Conservation (phyloP, 306 rosid species). For the Cucurbita pepo region DNA sequence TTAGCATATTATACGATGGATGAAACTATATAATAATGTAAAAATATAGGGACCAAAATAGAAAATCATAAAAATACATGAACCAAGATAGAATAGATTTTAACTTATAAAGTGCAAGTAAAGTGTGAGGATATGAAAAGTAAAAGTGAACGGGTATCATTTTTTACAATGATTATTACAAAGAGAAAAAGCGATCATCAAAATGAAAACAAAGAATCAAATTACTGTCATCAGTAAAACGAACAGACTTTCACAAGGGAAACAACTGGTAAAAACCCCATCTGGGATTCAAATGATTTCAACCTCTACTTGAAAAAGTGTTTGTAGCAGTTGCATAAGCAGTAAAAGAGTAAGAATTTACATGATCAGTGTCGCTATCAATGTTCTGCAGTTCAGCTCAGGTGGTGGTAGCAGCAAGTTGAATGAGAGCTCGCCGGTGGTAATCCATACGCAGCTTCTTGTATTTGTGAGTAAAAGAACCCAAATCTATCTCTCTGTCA, state of each 20-base stretch:
- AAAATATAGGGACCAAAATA: too few species aligned
- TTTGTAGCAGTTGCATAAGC: background rate
- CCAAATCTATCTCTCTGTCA: slow-evolving; percentile 46
- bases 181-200: background rate
- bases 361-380: background rate
- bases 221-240: background rate
- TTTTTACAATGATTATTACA: background rate
- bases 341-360: background rate
- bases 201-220: background rate
- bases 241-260: background rate
- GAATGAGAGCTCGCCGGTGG: slow-evolving; percentile 64
- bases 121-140: background rate
- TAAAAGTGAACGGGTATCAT: background rate
- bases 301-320: background rate
- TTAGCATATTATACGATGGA: too few species aligned
- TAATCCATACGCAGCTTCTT: slow-evolving; percentile 59
- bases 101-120: background rate
- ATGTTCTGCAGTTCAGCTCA: background rate
- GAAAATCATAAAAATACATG: background rate
- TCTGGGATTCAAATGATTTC: background rate
- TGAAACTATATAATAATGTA: too few species aligned
- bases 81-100: background rate
- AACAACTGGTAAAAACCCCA: background rate
- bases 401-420: slow-evolving; percentile 70
- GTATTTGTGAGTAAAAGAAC: slow-evolving; percentile 55